Percentiles rank a stretch among this genome's conserved stretches.
These are phyloP conservation scores for Russula emetica DNA, from an alignment of 768 basidiomycete genomes.

Conservation along the genomic window DNA sequence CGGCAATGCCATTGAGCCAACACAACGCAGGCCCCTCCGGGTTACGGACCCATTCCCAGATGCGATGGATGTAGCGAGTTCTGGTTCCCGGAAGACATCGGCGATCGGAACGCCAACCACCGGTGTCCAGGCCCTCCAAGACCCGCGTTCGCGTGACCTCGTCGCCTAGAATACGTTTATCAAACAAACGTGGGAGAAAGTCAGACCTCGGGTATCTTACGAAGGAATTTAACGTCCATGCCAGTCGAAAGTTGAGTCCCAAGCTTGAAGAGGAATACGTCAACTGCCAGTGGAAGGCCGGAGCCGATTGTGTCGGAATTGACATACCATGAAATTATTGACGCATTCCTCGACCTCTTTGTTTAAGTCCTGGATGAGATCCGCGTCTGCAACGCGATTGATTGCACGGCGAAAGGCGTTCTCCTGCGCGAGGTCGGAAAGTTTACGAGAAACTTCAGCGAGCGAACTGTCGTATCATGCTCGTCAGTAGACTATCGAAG, in stretches of 20 bases:
- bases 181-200: too few relatives aligned
- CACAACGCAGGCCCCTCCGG: conserved; percentile 17
- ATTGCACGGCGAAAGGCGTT: conserved; percentile 22
- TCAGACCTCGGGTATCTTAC: not conserved
- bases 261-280: not conserved
- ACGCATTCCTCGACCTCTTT: conserved; percentile 4
- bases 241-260: conserved; percentile 21
- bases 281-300: not conserved
- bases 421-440: conserved; percentile 21
- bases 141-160: conserved; percentile 16
- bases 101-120: conserved; percentile 19
- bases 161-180: conserved; percentile 9
- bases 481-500: not conserved
- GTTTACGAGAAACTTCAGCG: conserved; percentile 7
- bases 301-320: not conserved
- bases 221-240: conserved; percentile 17
- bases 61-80: conserved; percentile 18
- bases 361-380: conserved; percentile 16
- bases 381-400: conserved; percentile 15
- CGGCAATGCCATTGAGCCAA: conserved; percentile 28
- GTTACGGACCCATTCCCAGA: conserved; percentile 19
- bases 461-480: conserved; percentile 7
- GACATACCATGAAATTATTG: not conserved
- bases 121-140: conserved; percentile 14
- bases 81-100: conserved; percentile 25